Evolutionary conservation across 2,329 filamentous ascomycete genomes (phyloP), one percentile per base, ranked within the genome.

Genomic region (Pyricularia sp.): DNA sequence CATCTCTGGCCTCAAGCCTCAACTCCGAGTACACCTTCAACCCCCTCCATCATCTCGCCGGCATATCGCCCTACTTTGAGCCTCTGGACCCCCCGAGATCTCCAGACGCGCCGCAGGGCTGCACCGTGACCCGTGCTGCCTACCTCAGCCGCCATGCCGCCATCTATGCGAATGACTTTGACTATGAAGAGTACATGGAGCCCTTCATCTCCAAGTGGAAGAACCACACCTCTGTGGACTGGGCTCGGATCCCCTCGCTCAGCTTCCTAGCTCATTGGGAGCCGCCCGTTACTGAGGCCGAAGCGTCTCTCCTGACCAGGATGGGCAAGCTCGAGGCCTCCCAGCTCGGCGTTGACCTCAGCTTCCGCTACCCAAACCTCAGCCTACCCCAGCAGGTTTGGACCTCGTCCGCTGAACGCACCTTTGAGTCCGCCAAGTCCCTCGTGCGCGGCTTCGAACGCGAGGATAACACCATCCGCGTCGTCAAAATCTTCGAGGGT

Each of bases 331-430:
- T 87, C 4, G 84, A 88, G 71, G 83, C 85, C 1, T 79, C 82
- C 22, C 78, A 83, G 67, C 76, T 88, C 12, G 86, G 85, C 22
- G 80, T 83, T 4, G 78, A 84, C 65, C 73, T 88, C 22, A 79
- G 79, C 19, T 81, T 86, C 69, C 78, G 84, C 62, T 88, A 88
- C 69, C 81, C 81, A 0, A 73, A 76, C 57, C 74, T 88, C 49
- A 77, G 74, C 65, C 70, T 80, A 5, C 85, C 85, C 0, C 75
- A 77, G 66, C 80, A 79, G 62, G 77, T 88, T 1, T 88, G 85
- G 84, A 79, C 84, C 1, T 85, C 83, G 7, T 86, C 84, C 0
- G 85, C 86, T 0, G 84, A 87, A 72, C 76, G 86, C 22, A 88
- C 85, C 0, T 76, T 79, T 59, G 79, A 84, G 72, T 84, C 82